A percentile compares a stretch with the other conserved stretches of the same genome.
phyloP scores from a whole-genome alignment of 1,284 basidiomycete genomes.

The Psilocybe mexicana region DNA sequence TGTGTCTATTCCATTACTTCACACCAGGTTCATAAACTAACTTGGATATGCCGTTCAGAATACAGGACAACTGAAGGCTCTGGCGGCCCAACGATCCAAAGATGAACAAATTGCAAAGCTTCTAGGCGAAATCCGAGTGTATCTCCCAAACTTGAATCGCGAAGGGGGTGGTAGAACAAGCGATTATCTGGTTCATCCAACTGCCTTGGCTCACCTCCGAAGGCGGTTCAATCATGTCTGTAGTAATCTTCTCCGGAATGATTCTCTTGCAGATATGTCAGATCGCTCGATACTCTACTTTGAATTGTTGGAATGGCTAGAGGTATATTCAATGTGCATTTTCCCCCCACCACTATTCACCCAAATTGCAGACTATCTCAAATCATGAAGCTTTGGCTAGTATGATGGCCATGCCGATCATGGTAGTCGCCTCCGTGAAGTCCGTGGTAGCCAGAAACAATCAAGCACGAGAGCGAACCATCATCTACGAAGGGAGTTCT shows the following conservation, averaged over 20 bases:
- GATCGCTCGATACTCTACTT: conserved; percentile 85
- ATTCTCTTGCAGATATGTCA: conserved; percentile 91
- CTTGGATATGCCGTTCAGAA: conserved; percentile 44
- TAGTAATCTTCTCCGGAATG: conserved; percentile 82
- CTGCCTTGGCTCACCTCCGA: conserved; percentile 84
- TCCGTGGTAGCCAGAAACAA: conserved; percentile 53
- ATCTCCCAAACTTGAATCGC: conserved; percentile 78
- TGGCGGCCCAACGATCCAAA: conserved; percentile 65
- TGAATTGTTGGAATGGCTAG: conserved; percentile 87
- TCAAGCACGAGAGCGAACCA: conserved; percentile 69
- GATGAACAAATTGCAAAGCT: conserved; percentile 72
- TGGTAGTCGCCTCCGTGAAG: conserved; percentile 76
- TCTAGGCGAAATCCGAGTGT: conserved; percentile 70
- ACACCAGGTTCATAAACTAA: conserved; percentile 1
- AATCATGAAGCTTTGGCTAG: conserved; percentile 87
- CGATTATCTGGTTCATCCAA: conserved; percentile 88
- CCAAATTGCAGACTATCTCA: conserved; percentile 68
- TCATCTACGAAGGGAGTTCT: conserved; percentile 86
- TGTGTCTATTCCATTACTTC: conserved; percentile 40
- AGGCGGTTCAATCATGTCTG: conserved; percentile 86
- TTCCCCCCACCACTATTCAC: background rate
- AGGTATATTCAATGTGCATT: conserved; percentile 49
- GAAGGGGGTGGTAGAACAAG: conserved; percentile 72
- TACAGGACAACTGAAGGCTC: conserved; percentile 76
- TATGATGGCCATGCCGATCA: conserved; percentile 96